Base-by-base conservation (phyloP, 176 grass and related monocot genomes). In the Eragrostis curvula region DNA sequence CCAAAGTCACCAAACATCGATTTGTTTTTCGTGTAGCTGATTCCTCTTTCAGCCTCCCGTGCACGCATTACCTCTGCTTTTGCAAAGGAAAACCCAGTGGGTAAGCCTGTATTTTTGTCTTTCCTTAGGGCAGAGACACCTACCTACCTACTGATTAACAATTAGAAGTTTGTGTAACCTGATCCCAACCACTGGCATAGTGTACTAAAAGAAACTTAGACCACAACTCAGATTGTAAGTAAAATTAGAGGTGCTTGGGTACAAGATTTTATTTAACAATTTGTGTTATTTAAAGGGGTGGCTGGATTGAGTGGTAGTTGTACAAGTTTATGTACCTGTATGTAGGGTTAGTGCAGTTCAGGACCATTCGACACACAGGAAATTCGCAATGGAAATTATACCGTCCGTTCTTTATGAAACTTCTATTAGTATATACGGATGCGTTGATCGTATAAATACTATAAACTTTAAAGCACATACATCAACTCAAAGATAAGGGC, bases 51-150 rank as follows among this genome's bases (percentile, higher is more conserved):
- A 72, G 55, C 12, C 45, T 52, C 53, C 74, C 45, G 17, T 79
- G 56, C n/a, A 29, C 42, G 83, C 55, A 63, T 63, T n/a, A n/a
- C 46, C 70, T 83, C 70, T 56, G 65, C 32, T 73, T 63, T 75
- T 55, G 71, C 30, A 53, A 28, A 55, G 24, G 60, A 75, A 73
- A 49, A 63, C 75, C 71, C 23, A 56, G 57, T 55, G 39, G 45
- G 46, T 72, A 71, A 71, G 45, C 57, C 46, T 73, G 55, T 30
- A 72, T 71, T 53, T 53, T 55, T 71, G 16, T 43, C 68, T 63
- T n/a, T 79, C n/a, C 11, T 28, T 60, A 60, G 11, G 66, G 55
- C 83, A 79, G 67, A 43, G 56, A 52, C 12, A 71, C 29, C 66
- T 52, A 43, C 62, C 47, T 29, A 45, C 56, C 20, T 17, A 65